phyloP scores from a whole-genome alignment of 2,329 filamentous ascomycete species.

The Aspergillus jensenii region DNA sequence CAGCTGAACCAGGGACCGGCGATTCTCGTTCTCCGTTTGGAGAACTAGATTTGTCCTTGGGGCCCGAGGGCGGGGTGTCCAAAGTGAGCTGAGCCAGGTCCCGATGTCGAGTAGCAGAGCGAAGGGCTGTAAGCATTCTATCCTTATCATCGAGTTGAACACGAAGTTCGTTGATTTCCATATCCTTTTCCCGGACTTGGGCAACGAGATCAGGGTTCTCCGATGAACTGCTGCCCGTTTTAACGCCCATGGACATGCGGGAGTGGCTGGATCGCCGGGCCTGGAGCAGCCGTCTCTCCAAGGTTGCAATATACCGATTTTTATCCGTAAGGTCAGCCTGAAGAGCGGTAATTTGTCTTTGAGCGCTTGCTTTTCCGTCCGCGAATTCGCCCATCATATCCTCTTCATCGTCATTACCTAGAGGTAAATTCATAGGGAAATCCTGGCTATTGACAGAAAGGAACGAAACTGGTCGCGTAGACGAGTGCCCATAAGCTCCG shows the following conservation, averaged over 20 bases:
- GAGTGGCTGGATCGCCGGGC: slow-evolving; percentile 88
- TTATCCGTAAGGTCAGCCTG: slow-evolving; percentile 96
- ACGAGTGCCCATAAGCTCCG: slow-evolving; percentile 46
- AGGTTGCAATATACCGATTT: slow-evolving; percentile 90
- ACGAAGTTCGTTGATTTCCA: slow-evolving; percentile 87
- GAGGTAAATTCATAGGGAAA: slow-evolving; percentile 26
- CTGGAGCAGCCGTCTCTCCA: slow-evolving; percentile 89
- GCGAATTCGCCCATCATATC: slow-evolving; percentile 78
- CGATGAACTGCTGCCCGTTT: slow-evolving; percentile 66
- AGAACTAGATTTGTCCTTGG: slow-evolving; percentile 28
- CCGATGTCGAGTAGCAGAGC: slow-evolving; percentile 79
- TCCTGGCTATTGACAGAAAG: slow-evolving; percentile 57
- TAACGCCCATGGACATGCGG: slow-evolving; percentile 72
- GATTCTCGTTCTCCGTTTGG: slow-evolving; percentile 30
- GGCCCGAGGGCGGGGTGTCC: slow-evolving; percentile 34
- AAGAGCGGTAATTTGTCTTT: slow-evolving; percentile 85
- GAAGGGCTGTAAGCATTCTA: slow-evolving; percentile 83
- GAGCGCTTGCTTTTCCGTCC: slow-evolving; percentile 77
- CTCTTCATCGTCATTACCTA: slow-evolving; percentile 56
- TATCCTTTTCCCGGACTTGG: slow-evolving; percentile 81
- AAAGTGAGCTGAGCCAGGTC: slow-evolving; percentile 69
- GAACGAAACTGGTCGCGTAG: slow-evolving; percentile 67
- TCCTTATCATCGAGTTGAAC: slow-evolving; percentile 92
- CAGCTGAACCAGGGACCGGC: slow-evolving; percentile 23
- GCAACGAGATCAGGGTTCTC: slow-evolving; percentile 75